A percentile compares a stretch with the other conserved stretches of the same genome.
These are phyloP conservation scores for Sanghuangporus sanghuang DNA, from an alignment of 1,284 basidiomycete species.

Conservation along the genomic window DNA sequence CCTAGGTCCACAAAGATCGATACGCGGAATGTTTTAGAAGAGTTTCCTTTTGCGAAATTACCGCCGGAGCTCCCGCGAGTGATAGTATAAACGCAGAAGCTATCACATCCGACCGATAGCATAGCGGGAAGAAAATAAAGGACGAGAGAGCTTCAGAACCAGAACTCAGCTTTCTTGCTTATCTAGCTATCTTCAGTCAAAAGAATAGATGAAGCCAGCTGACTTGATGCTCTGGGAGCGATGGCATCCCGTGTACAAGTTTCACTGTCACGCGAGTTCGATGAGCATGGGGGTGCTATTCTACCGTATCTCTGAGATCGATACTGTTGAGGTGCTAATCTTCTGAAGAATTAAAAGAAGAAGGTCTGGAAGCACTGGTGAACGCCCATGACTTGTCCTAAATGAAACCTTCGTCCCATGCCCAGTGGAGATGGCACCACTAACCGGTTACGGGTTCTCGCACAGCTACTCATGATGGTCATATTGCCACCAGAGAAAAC, in stretches of 20 bases:
- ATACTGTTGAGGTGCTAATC: background rate
- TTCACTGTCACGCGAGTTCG: background rate
- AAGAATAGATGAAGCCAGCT: background rate
- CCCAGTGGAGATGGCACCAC: background rate
- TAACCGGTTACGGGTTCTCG: no score
- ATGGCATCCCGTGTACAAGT: background rate
- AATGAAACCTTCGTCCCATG: background rate
- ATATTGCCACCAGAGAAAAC: no score
- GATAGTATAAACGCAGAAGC: background rate
- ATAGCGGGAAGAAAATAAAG: background rate
- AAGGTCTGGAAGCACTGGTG: background rate
- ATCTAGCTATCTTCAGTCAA: background rate
- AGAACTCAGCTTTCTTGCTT: background rate
- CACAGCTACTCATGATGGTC: no score
- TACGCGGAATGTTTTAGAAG: background rate
- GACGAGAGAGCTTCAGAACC: background rate
- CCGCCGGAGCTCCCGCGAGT: background rate
- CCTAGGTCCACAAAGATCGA: background rate
- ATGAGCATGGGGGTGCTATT: background rate
- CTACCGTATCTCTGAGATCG: background rate
- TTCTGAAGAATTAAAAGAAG: background rate
- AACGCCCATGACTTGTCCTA: background rate
- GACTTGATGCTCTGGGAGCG: background rate
- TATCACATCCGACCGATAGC: background rate
- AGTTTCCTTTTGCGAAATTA: background rate